Evolutionary conservation across 495 filamentous ascomycete species (phyloP), one percentile per base, ranked within the genome.

Genomic region (Podospora appendiculata): DNA sequence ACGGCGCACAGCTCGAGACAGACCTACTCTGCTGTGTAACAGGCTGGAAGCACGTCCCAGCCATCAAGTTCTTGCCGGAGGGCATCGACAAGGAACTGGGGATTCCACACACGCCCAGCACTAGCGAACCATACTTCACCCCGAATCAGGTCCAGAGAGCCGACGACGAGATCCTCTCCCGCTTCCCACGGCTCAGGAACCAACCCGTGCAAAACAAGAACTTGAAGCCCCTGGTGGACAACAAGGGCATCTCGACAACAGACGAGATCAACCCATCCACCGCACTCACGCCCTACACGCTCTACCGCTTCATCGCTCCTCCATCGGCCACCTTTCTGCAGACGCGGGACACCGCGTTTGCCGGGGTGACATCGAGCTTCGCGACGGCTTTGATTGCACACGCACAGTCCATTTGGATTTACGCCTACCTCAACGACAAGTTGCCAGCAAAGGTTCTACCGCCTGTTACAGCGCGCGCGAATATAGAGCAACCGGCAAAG

Each of bases 251-350:
- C 11, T 59, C 55, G 6, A 65, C 61, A 12, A 58, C 64, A 1
- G 69, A 70, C 19, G 56, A 56, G 4, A 51, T 67, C 38, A 70
- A 58, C 14, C 67, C 70, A 0, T 69, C 62, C 36, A 64, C 62
- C 13, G 45, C 56, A 0, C 60, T 73, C 13, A 73, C 71, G 0
- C 72, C 75, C 5, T 75, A 62, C 52, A 69, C 67, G 19, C 71
- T 91, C 3, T 78, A 84, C 56, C 83, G 79, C 49, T 90, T 90
- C 66, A 80, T 92, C 62, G 77, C 85, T 0, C 87, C 88, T 0
- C 73, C 85, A 0, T 75, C 79, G 1, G 62, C 63, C 7, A 59
- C 66, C 9, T 69, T 82, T 36, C 61, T 79, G 6, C 64, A 69
- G 4, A 69, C 74, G 9, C 79, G 82, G 16, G 81, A 82, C 39